A percentile compares a stretch with the other conserved stretches of the same genome.
phyloP scores from a whole-genome alignment of 805 yeast genomes.

The Lipomyces chichibuensis region DNA sequence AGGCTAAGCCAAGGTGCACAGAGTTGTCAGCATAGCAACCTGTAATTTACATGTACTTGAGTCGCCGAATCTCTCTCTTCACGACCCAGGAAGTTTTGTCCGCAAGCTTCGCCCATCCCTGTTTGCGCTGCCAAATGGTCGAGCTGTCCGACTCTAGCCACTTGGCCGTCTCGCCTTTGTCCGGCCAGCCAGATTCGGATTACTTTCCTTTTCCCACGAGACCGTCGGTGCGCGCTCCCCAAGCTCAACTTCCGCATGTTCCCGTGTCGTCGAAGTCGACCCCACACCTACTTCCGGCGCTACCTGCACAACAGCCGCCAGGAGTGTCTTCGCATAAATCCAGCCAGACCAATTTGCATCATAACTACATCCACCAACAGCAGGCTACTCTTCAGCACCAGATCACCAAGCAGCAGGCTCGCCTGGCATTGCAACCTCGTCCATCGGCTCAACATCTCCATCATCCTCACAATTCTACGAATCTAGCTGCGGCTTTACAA shows the following conservation, averaged over 20 bases:
- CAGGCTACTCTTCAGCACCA: conserved; percentile 9
- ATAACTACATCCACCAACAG: conserved; percentile 10
- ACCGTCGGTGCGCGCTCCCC: conserved; percentile 8
- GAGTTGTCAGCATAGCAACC: no score
- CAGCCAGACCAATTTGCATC: conserved; percentile 16
- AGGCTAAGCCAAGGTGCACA: no score
- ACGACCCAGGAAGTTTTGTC: no score
- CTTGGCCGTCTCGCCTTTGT: conserved; percentile 7
- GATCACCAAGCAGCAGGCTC: conserved; percentile 5
- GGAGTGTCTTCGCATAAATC: conserved; percentile 5
- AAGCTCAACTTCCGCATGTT: neutral
- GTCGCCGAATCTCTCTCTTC: no score
- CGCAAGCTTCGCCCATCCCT: neutral
- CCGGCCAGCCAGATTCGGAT: conserved; percentile 6
- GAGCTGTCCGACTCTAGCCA: conserved; percentile 8
- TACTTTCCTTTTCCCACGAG: conserved; percentile 33
- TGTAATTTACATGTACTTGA: no score
- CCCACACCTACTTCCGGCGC: neutral
- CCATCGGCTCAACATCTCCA: conserved; percentile 3
- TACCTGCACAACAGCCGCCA: neutral
- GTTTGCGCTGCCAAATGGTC: conserved; percentile 3
- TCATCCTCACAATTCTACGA: neutral
- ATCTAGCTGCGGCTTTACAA: neutral
- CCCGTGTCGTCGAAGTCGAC: neutral
- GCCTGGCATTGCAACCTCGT: conserved; percentile 8